phyloP scores from a whole-genome alignment of 148 eudicot genomes.

The Vaccinium vitisidaea region DNA sequence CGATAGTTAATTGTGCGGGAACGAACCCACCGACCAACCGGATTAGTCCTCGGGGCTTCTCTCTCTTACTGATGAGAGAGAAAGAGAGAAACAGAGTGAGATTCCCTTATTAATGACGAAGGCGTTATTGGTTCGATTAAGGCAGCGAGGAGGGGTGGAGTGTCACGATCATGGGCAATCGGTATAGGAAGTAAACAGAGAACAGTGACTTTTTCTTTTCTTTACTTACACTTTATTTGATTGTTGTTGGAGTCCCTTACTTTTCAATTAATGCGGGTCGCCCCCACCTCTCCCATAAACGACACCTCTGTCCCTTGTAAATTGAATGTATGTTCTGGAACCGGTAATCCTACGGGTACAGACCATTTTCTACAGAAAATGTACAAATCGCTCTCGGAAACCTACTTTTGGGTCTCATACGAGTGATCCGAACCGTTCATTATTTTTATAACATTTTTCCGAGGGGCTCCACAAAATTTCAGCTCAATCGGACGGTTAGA shows the following conservation, averaged over 20 bases:
- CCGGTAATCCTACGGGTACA: too few relatives aligned
- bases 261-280: slow-evolving; percentile 2
- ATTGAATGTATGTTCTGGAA: neutral
- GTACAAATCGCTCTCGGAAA: too few relatives aligned
- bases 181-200: neutral
- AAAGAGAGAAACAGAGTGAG: slow-evolving; percentile 15
- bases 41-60: too few relatives aligned
- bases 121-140: slow-evolving; percentile 17
- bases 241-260: neutral
- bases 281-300: neutral
- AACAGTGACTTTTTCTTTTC: neutral
- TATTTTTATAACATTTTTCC: too few relatives aligned
- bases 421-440: too few relatives aligned
- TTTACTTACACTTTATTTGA: neutral
- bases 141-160: slow-evolving; percentile 11
- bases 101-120: slow-evolving; percentile 19
- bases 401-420: too few relatives aligned
- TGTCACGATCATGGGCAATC: slow-evolving; percentile 26
- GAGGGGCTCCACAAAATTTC: too few relatives aligned
- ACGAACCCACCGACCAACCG: too few relatives aligned
- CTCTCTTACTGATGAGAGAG: neutral
- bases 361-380: too few relatives aligned
- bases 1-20: too few relatives aligned
- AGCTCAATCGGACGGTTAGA: too few relatives aligned
- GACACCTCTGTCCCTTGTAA: neutral